A percentile compares a stretch with the other conserved stretches of the same genome.
Evolutionary conservation across 1,284 basidiomycete species (phyloP).

Genomic region (Cutaneotrichosporon sp.): DNA sequence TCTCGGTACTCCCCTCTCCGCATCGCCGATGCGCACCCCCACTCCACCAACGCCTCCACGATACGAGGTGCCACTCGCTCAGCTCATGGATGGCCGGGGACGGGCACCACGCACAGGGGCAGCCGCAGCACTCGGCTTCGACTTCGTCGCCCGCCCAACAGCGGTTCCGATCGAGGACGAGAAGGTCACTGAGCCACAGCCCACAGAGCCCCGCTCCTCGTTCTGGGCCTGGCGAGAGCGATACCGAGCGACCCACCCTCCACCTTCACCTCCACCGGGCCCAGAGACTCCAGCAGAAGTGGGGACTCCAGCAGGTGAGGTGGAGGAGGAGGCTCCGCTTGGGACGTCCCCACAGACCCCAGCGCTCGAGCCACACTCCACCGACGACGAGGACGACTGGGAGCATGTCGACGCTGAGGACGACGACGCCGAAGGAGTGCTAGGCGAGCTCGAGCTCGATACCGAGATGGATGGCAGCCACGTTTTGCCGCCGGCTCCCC

Average conservation of each 20-base stretch:
- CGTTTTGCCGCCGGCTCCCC: not conserved
- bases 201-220: conserved; percentile 3
- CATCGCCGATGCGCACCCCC: not conserved
- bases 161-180: conserved; percentile 30
- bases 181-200: conserved; percentile 1
- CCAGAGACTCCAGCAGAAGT: too few relatives aligned
- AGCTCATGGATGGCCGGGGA: conserved; percentile 32
- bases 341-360: not conserved
- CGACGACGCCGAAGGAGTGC: conserved; percentile 31
- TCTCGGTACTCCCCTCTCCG: not conserved
- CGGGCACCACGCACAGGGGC: conserved; percentile 38
- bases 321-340: not conserved
- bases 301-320: too few relatives aligned
- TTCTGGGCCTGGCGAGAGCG: conserved; percentile 9
- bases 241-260: not conserved
- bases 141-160: conserved; percentile 37
- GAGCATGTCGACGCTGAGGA: conserved; percentile 35
- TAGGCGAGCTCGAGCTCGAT: conserved; percentile 40
- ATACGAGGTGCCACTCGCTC: conserved; percentile 10
- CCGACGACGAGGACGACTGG: conserved; percentile 33
- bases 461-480: not conserved
- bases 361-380: not conserved
- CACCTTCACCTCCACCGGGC: not conserved
- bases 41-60: not conserved
- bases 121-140: conserved; percentile 39